Evolutionary conservation across 106 monocot genomes (phyloP), one percentile per base, ranked within the genome.

Genomic region (Apostasia ramifera): DNA sequence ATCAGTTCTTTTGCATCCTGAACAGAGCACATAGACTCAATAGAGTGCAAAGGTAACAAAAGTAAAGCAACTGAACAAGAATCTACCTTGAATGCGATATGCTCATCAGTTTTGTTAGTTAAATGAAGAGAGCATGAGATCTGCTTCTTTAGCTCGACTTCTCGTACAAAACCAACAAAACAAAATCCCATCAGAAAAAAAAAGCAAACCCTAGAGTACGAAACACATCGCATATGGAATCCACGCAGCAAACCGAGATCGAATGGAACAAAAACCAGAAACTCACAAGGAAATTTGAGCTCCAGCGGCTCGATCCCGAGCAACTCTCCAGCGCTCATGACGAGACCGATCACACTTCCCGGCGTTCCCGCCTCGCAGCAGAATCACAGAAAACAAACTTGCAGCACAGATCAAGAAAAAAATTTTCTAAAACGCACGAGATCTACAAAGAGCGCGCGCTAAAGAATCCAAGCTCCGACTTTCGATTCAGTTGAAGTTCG

Each of bases 141-240:
- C 85, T 80, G 82, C 82, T 89, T 89, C 85, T 75, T 80, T 39
- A 89, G 68, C 49, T 89, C 85, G 49, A 89, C 89, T 89, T 55
- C 57, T 73, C 70, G 41, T n/a, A 61, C 10, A 12, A 63, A 57
- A 59, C 11, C 13, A 76, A 52, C 57, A 55, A 66, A 9, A 78
- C 66, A 55, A 50, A 46, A 81, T 45, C 10, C 14, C 53, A 63
- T n/a, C 26, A 14, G 47, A 74, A 54, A 12, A 60, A 11, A 57
- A 42, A 73, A 55, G 46, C 6, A 44, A 26, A 26, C 26, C 26
- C 26, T 5, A 72, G 40, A 63, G 11, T 42, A 58, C 10, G 38
- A 41, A 50, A 47, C n/a, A 71, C 49, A 70, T 44, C 38, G 42
- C 8, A 56, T 12, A 15, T 3, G 37, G n/a, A 12, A 39, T 3